A percentile compares a stretch with the other conserved stretches of the same genome.
phyloP scores from a whole-genome alignment of 2,329 filamentous ascomycete genomes.

The Clonostachys rhizophaga region DNA sequence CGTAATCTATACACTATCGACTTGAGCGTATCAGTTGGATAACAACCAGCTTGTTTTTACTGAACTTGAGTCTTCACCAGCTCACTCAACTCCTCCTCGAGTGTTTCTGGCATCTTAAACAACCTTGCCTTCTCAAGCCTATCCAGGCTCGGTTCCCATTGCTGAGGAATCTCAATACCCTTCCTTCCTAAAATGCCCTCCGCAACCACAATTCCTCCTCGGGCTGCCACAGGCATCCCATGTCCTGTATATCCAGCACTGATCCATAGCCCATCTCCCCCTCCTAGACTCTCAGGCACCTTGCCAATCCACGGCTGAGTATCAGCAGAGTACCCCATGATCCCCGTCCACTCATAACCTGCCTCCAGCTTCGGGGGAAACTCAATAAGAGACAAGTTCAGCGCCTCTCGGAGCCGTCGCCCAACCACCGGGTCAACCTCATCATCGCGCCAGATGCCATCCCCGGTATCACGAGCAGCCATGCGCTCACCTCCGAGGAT shows the following conservation, averaged over 20 bases:
- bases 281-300: slow-evolving; percentile 49
- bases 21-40: too few species aligned
- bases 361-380: slow-evolving; percentile 39
- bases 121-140: slow-evolving; percentile 11
- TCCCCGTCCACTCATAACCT: slow-evolving; percentile 69
- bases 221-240: slow-evolving; percentile 70
- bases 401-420: slow-evolving; percentile 44
- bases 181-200: slow-evolving; percentile 46
- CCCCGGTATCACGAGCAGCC: slow-evolving; percentile 37
- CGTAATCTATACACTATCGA: too few species aligned
- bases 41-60: too few species aligned
- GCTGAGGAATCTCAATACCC: slow-evolving; percentile 34
- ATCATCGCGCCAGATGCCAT: slow-evolving; percentile 56
- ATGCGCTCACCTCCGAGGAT: slow-evolving; percentile 69
- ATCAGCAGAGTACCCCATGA: slow-evolving; percentile 74
- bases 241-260: slow-evolving; percentile 68
- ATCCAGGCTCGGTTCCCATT: slow-evolving; percentile 30
- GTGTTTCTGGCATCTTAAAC: slow-evolving; percentile 12
- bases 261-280: slow-evolving; percentile 52
- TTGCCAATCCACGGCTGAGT: slow-evolving; percentile 65
- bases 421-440: slow-evolving; percentile 51
- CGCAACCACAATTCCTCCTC: slow-evolving; percentile 60
- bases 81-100: slow-evolving; percentile 15
- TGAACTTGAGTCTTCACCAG: not conserved
- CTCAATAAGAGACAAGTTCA: slow-evolving; percentile 36